These are phyloP conservation scores for Malassezia psittaci DNA, from an alignment of 1,284 basidiomycete species.

Conservation along the genomic window DNA sequence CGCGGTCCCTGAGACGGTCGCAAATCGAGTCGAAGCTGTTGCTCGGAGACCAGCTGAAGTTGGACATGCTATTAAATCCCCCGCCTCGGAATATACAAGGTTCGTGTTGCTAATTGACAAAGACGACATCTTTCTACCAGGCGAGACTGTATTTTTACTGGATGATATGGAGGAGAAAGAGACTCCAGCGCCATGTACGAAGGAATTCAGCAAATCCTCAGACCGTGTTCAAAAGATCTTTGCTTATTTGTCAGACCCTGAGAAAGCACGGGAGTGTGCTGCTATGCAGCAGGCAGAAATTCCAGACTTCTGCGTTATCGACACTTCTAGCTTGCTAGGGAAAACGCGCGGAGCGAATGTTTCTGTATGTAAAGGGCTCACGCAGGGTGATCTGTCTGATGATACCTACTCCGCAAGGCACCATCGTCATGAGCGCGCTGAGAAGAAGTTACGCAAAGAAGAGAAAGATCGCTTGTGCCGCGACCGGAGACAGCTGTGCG, in stretches of 20 bases:
- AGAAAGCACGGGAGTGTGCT: constrained; percentile 11
- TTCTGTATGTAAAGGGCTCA: background rate
- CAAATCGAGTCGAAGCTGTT: constrained; percentile 11
- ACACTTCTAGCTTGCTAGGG: background rate
- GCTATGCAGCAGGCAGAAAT: constrained; percentile 9
- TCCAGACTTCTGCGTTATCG: constrained; percentile 6
- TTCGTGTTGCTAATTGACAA: background rate
- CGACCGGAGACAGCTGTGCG: constrained; percentile 3
- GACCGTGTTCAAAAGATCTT: constrained; percentile 6
- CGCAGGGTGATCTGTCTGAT: constrained; percentile 10
- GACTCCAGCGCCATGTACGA: too few species aligned
- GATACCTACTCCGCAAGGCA: constrained; percentile 6
- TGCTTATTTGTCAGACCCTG: constrained; percentile 12
- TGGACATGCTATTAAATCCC: constrained; percentile 10
- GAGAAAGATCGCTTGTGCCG: constrained; percentile 14
- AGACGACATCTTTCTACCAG: constrained; percentile 8
- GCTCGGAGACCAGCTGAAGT: background rate
- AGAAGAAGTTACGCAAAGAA: constrained; percentile 14
- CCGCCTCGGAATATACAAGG: background rate
- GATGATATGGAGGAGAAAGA: background rate
- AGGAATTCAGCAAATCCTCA: background rate
- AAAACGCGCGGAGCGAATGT: constrained; percentile 8
- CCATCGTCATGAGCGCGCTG: constrained; percentile 6
- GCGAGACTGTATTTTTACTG: constrained; percentile 1
- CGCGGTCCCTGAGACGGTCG: constrained; percentile 7